Evolutionary conservation across 768 basidiomycete species (phyloP).

Genomic region (Phaeotremella fagi): DNA sequence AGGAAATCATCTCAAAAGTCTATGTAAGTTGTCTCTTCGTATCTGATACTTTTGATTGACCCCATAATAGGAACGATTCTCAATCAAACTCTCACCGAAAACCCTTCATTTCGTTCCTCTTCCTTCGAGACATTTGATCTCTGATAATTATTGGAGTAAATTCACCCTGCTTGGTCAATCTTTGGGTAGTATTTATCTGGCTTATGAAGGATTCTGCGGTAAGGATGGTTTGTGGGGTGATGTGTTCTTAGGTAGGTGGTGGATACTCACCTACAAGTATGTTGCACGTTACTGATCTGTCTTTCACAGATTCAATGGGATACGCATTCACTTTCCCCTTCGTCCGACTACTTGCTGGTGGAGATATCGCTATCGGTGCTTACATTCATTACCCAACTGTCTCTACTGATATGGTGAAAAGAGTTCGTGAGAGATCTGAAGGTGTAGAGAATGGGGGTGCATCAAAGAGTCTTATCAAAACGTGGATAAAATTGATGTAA

Average conservation of each 20-base stretch:
- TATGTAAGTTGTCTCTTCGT: slow-evolving; percentile 56
- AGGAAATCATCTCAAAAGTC: slow-evolving; percentile 72
- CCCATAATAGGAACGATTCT: slow-evolving; percentile 65
- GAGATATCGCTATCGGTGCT: slow-evolving; percentile 67
- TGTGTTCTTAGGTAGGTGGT: slow-evolving; percentile 71
- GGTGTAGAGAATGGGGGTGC: slow-evolving; percentile 66
- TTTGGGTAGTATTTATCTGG: slow-evolving; percentile 76
- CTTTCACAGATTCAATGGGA: slow-evolving; percentile 82
- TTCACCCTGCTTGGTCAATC: slow-evolving; percentile 93
- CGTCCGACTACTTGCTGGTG: slow-evolving; percentile 58
- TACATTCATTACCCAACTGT: slow-evolving; percentile 98
- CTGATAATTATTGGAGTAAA: slow-evolving; percentile 76
- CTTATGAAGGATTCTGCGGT: slow-evolving; percentile 67
- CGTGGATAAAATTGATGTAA: slow-evolving; percentile 62
- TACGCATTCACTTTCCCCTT: slow-evolving; percentile 89
- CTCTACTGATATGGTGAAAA: slow-evolving; percentile 83
- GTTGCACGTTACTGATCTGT: background rate
- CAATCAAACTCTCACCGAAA: slow-evolving; percentile 63
- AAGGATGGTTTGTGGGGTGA: slow-evolving; percentile 67
- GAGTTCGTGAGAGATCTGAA: slow-evolving; percentile 60
- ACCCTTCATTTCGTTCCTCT: slow-evolving; percentile 80
- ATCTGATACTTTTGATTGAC: background rate
- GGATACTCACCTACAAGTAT: background rate
- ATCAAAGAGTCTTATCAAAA: slow-evolving; percentile 58
- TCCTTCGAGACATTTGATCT: slow-evolving; percentile 62